These are phyloP conservation scores for Bonia amplexicaulis DNA, from an alignment of 176 grass and related monocot genomes.

Conservation along the genomic window DNA sequence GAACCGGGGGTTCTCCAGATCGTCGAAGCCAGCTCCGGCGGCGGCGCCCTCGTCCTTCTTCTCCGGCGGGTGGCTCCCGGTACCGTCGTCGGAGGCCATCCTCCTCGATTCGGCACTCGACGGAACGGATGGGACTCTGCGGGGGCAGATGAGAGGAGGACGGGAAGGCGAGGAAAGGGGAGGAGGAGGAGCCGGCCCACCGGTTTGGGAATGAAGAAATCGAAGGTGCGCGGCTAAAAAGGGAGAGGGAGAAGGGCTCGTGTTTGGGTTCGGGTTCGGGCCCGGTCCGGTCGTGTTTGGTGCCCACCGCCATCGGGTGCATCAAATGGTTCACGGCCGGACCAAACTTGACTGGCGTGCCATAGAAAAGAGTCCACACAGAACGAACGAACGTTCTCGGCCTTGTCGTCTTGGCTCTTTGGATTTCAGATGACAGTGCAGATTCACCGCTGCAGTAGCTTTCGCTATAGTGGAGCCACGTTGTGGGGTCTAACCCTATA, in stretches of 20 bases:
- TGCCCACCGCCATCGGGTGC: no score
- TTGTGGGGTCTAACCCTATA: no score
- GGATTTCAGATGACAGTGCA: no score
- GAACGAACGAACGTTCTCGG: background rate
- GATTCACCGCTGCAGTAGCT: no score
- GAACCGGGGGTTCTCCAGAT: constrained; percentile 37
- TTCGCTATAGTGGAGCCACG: no score
- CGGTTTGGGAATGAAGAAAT: background rate
- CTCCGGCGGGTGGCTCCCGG: background rate
- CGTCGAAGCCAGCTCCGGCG: background rate
- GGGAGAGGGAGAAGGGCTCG: background rate
- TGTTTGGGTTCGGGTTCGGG: no score
- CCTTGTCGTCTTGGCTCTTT: background rate
- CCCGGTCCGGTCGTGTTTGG: no score
- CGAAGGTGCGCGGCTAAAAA: background rate
- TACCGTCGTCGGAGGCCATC: constrained; percentile 39
- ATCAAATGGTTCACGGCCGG: background rate
- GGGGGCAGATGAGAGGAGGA: background rate
- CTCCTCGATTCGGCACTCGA: background rate
- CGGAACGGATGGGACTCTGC: constrained; percentile 1
- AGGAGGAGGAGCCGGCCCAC: background rate
- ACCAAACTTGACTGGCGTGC: background rate
- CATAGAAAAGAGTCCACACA: background rate
- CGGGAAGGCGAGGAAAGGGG: background rate
- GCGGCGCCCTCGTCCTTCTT: background rate